Base-by-base conservation (phyloP, 2,329 filamentous ascomycete genomes). In the Claviceps arundinis region DNA sequence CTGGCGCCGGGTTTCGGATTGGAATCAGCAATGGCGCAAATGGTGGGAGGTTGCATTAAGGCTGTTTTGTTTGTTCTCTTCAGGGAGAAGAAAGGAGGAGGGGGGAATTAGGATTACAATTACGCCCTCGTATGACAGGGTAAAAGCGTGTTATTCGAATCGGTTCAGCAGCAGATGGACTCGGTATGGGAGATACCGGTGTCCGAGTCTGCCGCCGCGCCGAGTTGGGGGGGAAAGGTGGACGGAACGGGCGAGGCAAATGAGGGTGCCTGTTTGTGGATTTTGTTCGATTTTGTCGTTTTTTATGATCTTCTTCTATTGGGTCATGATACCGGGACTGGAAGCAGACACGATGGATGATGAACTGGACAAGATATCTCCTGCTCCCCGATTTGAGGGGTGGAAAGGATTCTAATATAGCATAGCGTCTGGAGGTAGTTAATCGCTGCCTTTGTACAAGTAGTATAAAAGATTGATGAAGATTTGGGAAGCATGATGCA, bases 1-100 rank as follows among this genome's bases (percentile, higher is more conserved):
- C 58, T 59, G 59, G 62, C 59, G 62, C 65, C 61, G 61, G 59
- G 59, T 62, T 61, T 61, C 17, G 47, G 48, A 61, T 37, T 46
- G 34, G 57, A 53, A 55, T 52, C 54, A 55, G 51, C 52, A 48
- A 52, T 50, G 56, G 58, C 58, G 53, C 51, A 56, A 52, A 55
- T 44, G 57, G 55, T 41, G 45, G 48, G 54, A 52, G 17, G 34
- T 54, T 56, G 52, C 56, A 57, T 59, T 53, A 47, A 47, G 52
- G 42, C 46, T 53, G n/a, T 42, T 45, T 37, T 41, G n/a, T 49
- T 46, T 17, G 24, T 53, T 55, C 54, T 53, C 45, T n/a, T 41
- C 1, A 40, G 34, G 22, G 17, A 40, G 42, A 30, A n/a, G 22
- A 11, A 24, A 19, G 34, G 45, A 19, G 7, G 16, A 6, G 34